Base-by-base conservation (phyloP, 345 rosid species). In the Gossypium thurberi region DNA sequence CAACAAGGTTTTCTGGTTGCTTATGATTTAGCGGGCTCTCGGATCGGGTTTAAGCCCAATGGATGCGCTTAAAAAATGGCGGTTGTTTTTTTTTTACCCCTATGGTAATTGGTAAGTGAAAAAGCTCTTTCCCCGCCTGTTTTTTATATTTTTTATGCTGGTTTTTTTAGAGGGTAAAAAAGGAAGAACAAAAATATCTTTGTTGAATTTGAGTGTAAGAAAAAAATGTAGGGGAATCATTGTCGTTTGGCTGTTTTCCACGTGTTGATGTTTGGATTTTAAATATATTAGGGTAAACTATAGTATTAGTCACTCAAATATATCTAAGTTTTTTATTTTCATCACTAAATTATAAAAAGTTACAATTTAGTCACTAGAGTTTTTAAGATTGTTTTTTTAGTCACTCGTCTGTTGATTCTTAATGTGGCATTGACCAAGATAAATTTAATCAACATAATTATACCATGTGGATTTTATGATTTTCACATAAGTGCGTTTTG, bases 1-100 rank as follows among this genome's bases (percentile, higher is more conserved):
- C 99, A 95, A 60, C 99, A 95, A 63, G 96, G 99, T 1, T 88
- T 95, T 85, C 90, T 98, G 81, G 98, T 92, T 28, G 86, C 88
- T 1, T 95, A 81, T 48, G 99, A 95, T 65, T 72, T 92, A 73
- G 84, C 82, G 37, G 87, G 83, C 71, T 87, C 91, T 0, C 76
- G 96, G 77, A 82, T 95, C 79, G 98, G 98, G 69, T 95, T 95
- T 74, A 85, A 94, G 21, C 93, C 98, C n/a, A 83, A 89, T 33
- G 96, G 90, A 23, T 95, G 99, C 78, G 86, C 81, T 70, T 88
- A 21, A 73, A 83, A 40, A 20, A 65, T 26, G 42, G 25, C 21
- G 37, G 33, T 33, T 11, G 8, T 65, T 50, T 37, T 20, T 47
- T 50, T 50, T 15, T 14, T 4, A 12, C 18, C 55, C 10, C 11